phyloP scores from a whole-genome alignment of 108 stramenopile genomes.

The Nitzschia sp. region DNA sequence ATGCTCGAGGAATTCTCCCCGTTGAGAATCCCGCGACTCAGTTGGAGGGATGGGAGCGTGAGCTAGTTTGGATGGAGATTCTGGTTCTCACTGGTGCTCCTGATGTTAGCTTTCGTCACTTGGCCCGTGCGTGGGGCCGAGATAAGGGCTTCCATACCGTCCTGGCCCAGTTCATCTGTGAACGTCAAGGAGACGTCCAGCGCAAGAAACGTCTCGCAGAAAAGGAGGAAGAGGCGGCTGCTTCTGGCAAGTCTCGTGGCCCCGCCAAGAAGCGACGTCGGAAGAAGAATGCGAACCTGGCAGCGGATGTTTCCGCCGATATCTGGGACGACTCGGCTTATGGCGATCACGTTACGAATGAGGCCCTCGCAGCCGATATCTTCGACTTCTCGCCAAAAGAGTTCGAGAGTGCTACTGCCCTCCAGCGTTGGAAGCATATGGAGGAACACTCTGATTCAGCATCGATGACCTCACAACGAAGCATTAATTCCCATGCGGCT shows the following conservation, averaged over 20 bases:
- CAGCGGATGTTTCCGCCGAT: slow-evolving; percentile 21
- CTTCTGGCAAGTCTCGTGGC: neutral
- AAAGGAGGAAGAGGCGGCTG: neutral
- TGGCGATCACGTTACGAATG: slow-evolving; percentile 35
- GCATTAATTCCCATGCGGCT: slow-evolving; percentile 1
- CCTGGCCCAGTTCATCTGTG: slow-evolving; percentile 59
- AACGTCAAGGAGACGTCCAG: slow-evolving; percentile 60
- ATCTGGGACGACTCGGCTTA: slow-evolving; percentile 39
- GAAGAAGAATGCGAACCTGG: neutral
- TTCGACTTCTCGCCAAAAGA: slow-evolving; percentile 36
- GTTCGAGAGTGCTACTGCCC: slow-evolving; percentile 22
- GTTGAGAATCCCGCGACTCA: slow-evolving; percentile 55
- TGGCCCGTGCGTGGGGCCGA: slow-evolving; percentile 72
- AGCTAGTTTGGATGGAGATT: slow-evolving; percentile 68
- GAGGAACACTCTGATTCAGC: slow-evolving; percentile 2
- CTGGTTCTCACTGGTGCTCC: slow-evolving; percentile 47
- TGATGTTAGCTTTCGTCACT: slow-evolving; percentile 48
- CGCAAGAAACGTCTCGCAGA: slow-evolving; percentile 53
- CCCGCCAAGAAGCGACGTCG: slow-evolving; percentile 14
- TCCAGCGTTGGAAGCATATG: slow-evolving; percentile 7
- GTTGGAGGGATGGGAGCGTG: slow-evolving; percentile 74
- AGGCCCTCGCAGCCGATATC: slow-evolving; percentile 44
- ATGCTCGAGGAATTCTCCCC: slow-evolving; percentile 56
- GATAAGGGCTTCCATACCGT: slow-evolving; percentile 75
- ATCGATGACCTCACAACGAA: neutral